Evolutionary conservation across 2,329 filamentous ascomycete genomes (phyloP), one percentile per base, ranked within the genome.

Genomic region (Venturia carpophila): DNA sequence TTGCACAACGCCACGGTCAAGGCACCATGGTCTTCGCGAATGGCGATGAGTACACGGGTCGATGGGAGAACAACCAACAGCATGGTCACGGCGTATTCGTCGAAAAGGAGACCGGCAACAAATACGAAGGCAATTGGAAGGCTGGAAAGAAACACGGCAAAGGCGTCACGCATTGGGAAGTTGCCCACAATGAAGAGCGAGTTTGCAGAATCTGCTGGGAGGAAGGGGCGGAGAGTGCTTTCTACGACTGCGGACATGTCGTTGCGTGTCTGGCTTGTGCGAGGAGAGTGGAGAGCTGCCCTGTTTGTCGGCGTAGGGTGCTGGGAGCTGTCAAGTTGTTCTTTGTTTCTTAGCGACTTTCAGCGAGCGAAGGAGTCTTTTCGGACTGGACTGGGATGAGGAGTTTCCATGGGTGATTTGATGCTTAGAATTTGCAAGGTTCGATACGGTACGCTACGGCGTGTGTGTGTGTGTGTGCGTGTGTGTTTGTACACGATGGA

Each of bases 171-270:
- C 80, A 82, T 68, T 87, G 83, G 79, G 82, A 84, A 69, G 81
- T 83, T 34, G 84, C 84, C 2, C 83, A 87, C 64, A 84, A 87
- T 66, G 82, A 85, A 67, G 80, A 82, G 72, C 78, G 81, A 58
- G 71, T 83, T 6, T 87, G 85, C 71, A 79, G 83, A 65, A 86
- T 87, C 66, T 87, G 85, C 75, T 87, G 83, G 73, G 80, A 82
- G n/a, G 79, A 81, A 56, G 80, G 81, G 52, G 82, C 84, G 64
- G 82, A 85, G 67, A 82, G 83, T 5, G 78, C 84, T 7, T 86
- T 87, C 71, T 84, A 83, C 68, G 83, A 84, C 68, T 87, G 85
- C 68, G 85, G 85, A 0, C 85, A 87, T 70, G 82, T 87, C 21
- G 81, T 84, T 58, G 82, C 84, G 3, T 87, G 85, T 68, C 74